phyloP scores from a whole-genome alignment of 2,329 filamentous ascomycete genomes.

The Penicillium brasilianum region DNA sequence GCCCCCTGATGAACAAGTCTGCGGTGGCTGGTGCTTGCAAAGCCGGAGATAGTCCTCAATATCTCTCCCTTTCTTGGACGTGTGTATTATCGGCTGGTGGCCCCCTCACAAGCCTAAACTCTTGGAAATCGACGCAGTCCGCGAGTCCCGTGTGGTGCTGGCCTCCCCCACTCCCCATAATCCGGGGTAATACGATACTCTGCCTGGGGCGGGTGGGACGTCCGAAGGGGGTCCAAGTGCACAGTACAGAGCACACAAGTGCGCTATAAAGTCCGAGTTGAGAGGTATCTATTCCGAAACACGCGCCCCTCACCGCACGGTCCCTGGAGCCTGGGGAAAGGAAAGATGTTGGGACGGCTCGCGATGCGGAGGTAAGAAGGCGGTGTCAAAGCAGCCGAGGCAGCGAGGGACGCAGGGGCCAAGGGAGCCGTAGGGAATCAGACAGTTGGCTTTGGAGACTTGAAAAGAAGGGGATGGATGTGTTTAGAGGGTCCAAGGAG shows the following conservation, averaged over 20 bases:
- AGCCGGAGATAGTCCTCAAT: background rate
- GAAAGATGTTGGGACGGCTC: conserved; percentile 66
- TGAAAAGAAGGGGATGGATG: background rate
- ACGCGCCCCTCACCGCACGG: conserved; percentile 19
- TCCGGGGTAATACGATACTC: conserved; percentile 11
- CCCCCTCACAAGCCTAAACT: background rate
- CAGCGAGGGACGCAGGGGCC: background rate
- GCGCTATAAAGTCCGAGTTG: background rate
- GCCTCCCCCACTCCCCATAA: conserved; percentile 3
- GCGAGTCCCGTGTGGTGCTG: conserved; percentile 8
- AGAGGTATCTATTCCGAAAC: background rate
- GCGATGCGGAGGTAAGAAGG: conserved; percentile 51
- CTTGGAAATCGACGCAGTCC: conserved; percentile 33
- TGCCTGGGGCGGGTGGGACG: background rate
- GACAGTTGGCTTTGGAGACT: background rate
- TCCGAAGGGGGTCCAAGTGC: background rate
- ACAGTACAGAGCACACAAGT: background rate
- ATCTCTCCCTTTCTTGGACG: background rate
- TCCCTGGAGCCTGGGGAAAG: conserved; percentile 16
- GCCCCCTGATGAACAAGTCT: background rate
- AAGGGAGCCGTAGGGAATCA: background rate
- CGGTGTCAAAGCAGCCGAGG: conserved; percentile 7
- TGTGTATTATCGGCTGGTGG: background rate
- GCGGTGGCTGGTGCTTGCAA: background rate
- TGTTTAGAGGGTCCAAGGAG: background rate